Evolutionary conservation across 2,329 filamentous ascomycete species (phyloP).

Genomic region (Alternaria tenuissima): DNA sequence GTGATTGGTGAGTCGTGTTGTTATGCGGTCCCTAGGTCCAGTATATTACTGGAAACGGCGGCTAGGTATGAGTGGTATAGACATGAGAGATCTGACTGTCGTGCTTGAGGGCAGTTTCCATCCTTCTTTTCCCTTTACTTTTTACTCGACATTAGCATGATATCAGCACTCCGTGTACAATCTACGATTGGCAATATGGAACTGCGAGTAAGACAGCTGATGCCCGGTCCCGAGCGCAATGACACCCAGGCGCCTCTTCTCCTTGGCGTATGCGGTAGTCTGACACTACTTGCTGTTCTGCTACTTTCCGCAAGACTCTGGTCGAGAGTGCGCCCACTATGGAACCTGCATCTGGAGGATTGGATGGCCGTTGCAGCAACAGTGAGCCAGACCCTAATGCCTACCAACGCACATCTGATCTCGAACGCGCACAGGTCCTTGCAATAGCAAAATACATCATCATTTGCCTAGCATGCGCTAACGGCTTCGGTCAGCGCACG

Average conservation of each 20-base stretch:
- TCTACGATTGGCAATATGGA: background rate
- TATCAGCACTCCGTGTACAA: background rate
- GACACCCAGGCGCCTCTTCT: constrained; percentile 33
- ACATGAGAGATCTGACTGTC: background rate
- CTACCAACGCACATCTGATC: background rate
- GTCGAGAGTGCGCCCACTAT: constrained; percentile 23
- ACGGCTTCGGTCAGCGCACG: constrained; percentile 35
- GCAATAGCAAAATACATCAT: constrained; percentile 30
- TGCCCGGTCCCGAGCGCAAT: constrained; percentile 6
- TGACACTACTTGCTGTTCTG: constrained; percentile 26
- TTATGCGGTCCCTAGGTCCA: background rate
- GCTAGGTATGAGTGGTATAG: background rate
- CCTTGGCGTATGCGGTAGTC: constrained; percentile 27
- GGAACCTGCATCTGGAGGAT: constrained; percentile 29
- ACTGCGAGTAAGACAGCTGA: background rate
- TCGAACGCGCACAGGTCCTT: constrained; percentile 22
- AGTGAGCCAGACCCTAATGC: constrained; percentile 12
- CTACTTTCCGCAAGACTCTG: constrained; percentile 32
- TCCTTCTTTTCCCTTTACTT: background rate
- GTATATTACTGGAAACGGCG: background rate
- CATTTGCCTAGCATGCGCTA: constrained; percentile 23
- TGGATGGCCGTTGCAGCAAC: constrained; percentile 31
- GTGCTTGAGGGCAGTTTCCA: background rate
- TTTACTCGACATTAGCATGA: background rate
- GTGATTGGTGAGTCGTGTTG: background rate